These are phyloP conservation scores for Trichoderma hamatum DNA, from an alignment of 2,329 filamentous ascomycete genomes.

Conservation along the genomic window DNA sequence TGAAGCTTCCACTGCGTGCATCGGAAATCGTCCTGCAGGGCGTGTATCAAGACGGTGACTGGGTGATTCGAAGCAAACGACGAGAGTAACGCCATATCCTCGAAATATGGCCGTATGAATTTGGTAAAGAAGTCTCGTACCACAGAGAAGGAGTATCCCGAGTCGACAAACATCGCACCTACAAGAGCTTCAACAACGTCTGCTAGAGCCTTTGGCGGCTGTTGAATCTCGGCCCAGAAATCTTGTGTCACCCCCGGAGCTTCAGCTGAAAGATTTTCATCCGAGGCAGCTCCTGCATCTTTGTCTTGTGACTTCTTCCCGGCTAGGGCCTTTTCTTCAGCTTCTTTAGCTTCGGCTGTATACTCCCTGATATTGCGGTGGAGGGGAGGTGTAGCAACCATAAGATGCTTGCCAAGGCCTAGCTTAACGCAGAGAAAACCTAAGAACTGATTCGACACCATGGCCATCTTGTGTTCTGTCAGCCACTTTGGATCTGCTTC, in stretches of 20 bases:
- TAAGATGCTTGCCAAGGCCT: constrained; percentile 74
- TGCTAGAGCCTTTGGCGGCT: constrained; percentile 74
- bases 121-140: constrained; percentile 77
- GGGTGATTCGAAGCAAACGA: constrained; percentile 85
- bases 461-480: constrained; percentile 99
- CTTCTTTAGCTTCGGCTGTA: constrained; percentile 61
- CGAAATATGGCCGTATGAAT: constrained; percentile 77
- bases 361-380: constrained; percentile 55
- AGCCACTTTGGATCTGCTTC: constrained; percentile 91
- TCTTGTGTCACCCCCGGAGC: constrained; percentile 42
- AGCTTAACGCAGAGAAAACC: constrained; percentile 79
- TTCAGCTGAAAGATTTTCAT: background rate
- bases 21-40: constrained; percentile 64
- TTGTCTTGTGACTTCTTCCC: constrained; percentile 33
- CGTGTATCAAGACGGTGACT: constrained; percentile 69
- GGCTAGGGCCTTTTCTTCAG: constrained; percentile 43
- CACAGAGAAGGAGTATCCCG: constrained; percentile 72
- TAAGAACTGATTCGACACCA: constrained; percentile 95
- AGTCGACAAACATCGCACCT: constrained; percentile 90
- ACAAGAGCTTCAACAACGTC: constrained; percentile 90
- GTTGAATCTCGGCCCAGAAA: constrained; percentile 68
- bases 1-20: constrained; percentile 65
- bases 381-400: constrained; percentile 50
- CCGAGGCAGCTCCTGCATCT: background rate
- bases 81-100: constrained; percentile 86